Base-by-base conservation (phyloP, 2,329 filamentous ascomycete species). In the Penicillium sp. region DNA sequence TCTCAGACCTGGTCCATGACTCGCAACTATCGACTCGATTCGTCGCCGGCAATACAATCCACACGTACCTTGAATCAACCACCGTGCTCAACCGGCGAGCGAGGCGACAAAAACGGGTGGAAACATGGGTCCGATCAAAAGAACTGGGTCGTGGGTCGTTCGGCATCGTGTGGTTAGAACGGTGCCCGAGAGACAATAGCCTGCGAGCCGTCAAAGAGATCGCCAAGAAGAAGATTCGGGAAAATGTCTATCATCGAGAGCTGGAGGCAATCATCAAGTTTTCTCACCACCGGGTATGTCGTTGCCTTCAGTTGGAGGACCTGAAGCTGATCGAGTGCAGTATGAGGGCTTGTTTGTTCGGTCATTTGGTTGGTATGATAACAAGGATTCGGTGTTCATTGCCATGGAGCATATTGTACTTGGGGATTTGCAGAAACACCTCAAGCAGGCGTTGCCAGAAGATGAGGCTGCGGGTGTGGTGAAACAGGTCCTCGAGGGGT, bases 1-100 rank as follows among this genome's bases (percentile, higher is more conserved):
- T 54, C 21, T 56, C 58, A 6, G 58, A 58, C 45, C 54, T 61
- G 11, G 53, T 58, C 34, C 49, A 50, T 27, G 58, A 58, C 51
- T 53, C 58, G 36, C 56, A 48, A 36, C 47, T 61, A 24, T 38
- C 43, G n/a, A 57, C 51, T 24, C 56, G 53, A 14, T 34, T 55
- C 43, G 53, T 55, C 24, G 29, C 46, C 21, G 51, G 53, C n/a
- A 44, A 42, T 31, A 56, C 48, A 21, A 61, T 43, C n/a, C 57
- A 57, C 45, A 59, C 56, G 7, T 61, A 57, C 44, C 40, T 59
- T 13, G 56, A 61, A 29, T 57, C 54, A 1, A 52, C 46, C 3
- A 49, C 43, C 16, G 46, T 47, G 16, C 36, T 29, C 9, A 49
- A 52, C 21, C 53, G 54, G 13, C 43, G 52, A 2, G 27, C 47